phyloP scores from a whole-genome alignment of 768 basidiomycete genomes.

The Rickenella mellea region DNA sequence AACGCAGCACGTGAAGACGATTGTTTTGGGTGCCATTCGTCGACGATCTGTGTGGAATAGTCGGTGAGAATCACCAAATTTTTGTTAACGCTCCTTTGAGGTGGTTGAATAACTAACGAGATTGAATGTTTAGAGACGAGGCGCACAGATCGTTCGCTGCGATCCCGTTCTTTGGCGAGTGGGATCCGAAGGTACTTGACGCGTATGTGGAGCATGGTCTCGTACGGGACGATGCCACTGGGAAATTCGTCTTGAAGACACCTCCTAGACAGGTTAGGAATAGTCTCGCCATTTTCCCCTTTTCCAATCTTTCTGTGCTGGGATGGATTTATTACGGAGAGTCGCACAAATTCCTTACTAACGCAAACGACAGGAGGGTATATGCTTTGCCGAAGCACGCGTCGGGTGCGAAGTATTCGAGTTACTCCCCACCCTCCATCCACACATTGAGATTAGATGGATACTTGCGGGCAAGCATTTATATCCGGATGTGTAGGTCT shows the following conservation, averaged over 20 bases:
- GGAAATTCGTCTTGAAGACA: constrained; percentile 30
- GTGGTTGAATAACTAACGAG: neutral
- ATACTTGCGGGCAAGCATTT: constrained; percentile 37
- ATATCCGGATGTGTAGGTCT: constrained; percentile 23
- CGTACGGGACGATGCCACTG: constrained; percentile 22
- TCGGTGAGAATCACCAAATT: constrained; percentile 26
- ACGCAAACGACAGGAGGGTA: constrained; percentile 34
- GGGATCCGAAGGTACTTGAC: constrained; percentile 56
- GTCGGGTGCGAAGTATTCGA: constrained; percentile 27
- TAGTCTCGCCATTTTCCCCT: no score
- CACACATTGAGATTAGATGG: constrained; percentile 43
- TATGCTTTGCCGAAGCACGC: constrained; percentile 42
- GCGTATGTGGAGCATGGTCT: constrained; percentile 55
- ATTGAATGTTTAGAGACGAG: constrained; percentile 37
- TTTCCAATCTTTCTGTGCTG: constrained; percentile 23
- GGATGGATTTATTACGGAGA: neutral
- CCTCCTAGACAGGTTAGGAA: constrained; percentile 55
- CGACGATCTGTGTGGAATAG: constrained; percentile 59
- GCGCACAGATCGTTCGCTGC: constrained; percentile 39
- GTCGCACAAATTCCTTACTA: neutral
- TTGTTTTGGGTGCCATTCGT: constrained; percentile 35
- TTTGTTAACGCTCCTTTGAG: neutral
- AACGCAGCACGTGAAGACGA: neutral
- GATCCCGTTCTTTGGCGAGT: constrained; percentile 59
- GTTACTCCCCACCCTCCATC: constrained; percentile 29